Conservation (phyloP, 345 rosid genomes). For the Kernera saxatilis region DNA sequence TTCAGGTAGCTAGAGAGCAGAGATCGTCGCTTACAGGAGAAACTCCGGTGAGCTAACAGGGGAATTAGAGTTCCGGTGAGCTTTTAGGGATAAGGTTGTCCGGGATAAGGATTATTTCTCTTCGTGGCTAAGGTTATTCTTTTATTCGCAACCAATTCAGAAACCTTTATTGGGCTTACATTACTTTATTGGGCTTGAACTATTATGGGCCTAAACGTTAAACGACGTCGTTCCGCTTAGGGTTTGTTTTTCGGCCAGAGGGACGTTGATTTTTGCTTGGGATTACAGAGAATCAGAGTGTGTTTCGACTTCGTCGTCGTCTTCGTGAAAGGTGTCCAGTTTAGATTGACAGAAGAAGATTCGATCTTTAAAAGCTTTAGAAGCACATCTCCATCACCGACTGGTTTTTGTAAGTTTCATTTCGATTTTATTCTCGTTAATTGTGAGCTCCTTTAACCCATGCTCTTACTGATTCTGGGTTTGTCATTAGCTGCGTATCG, state of each 20-base stretch:
- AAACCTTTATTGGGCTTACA: neutral
- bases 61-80: conserved; percentile 23
- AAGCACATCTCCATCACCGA: neutral
- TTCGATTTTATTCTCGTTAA: neutral
- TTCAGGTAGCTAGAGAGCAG: neutral
- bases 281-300: neutral
- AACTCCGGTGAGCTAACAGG: conserved; percentile 2
- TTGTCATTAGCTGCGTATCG: neutral
- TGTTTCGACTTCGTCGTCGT: conserved; percentile 1
- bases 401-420: neutral
- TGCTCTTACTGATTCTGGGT: neutral
- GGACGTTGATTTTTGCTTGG: neutral
- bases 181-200: neutral
- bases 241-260: neutral
- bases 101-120: conserved; percentile 18
- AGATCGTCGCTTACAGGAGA: conserved; percentile 10
- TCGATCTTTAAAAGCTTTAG: neutral
- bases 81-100: conserved; percentile 40
- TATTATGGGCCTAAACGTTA: neutral
- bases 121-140: conserved; percentile 17
- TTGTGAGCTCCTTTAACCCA: neutral
- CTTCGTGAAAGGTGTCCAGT: neutral
- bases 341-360: neutral
- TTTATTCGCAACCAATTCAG: neutral
- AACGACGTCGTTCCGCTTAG: neutral